Percentiles rank a stretch among this genome's conserved stretches.
These are phyloP conservation scores for Allium fistulosum DNA, from an alignment of 106 monocot species.

Conservation along the genomic window DNA sequence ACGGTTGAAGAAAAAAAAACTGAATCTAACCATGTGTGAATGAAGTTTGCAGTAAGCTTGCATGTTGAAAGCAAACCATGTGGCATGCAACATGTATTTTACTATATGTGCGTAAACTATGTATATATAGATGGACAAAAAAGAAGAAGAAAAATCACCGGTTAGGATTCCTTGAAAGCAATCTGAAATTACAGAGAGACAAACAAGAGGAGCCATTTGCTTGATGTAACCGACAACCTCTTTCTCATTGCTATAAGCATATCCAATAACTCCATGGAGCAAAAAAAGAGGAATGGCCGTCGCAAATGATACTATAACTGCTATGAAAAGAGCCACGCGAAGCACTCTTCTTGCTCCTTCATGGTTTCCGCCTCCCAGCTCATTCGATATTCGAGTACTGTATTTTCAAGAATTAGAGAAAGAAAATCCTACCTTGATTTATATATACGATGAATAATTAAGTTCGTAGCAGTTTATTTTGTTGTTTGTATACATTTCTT, in stretches of 20 bases:
- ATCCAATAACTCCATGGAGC: conserved; percentile 24
- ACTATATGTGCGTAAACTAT: too few species aligned
- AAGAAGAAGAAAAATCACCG: conserved; percentile 14
- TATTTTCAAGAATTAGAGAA: not conserved
- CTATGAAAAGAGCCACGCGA: conserved; percentile 26
- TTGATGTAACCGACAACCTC: conserved; percentile 44
- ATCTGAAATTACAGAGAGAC: conserved; percentile 46
- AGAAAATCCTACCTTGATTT: not conserved
- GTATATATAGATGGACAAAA: too few species aligned
- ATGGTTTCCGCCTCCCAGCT: conserved; percentile 14
- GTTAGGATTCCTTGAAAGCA: conserved; percentile 41
- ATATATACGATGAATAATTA: not conserved
- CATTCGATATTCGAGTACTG: conserved; percentile 23
- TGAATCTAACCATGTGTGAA: too few species aligned
- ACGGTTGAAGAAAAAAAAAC: too few species aligned
- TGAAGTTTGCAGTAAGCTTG: too few species aligned
- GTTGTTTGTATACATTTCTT: too few species aligned
- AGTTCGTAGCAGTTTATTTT: too few species aligned
- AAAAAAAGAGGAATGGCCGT: conserved; percentile 25
- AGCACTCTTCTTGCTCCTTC: conserved; percentile 30
- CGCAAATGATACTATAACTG: conserved; percentile 16
- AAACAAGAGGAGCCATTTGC: conserved; percentile 44
- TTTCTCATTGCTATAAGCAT: conserved; percentile 52
- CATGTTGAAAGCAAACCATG: too few species aligned
- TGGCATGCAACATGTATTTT: too few species aligned